These are phyloP conservation scores for Kluyveromyces sp. DNA, from an alignment of 1,139 yeast species.

Conservation along the genomic window DNA sequence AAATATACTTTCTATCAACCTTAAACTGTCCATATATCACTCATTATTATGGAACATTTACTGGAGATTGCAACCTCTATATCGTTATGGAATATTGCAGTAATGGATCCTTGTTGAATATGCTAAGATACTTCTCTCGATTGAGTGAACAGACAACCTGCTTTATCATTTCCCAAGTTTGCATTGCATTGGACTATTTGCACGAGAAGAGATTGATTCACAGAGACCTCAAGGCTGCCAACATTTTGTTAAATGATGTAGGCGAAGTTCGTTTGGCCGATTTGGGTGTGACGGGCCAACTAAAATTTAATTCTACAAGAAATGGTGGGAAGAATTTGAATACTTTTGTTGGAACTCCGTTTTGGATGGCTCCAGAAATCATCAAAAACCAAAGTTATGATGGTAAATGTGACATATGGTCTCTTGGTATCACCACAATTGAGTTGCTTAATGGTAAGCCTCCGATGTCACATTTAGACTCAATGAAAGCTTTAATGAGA, in stretches of 20 bases:
- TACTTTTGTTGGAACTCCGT: constrained; percentile 85
- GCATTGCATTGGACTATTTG: constrained; percentile 59
- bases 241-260: constrained; percentile 54
- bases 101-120: constrained; percentile 82
- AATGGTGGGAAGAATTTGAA: constrained; percentile 30
- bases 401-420: constrained; percentile 84
- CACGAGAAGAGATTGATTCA: constrained; percentile 73
- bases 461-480: constrained; percentile 61
- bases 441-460: constrained; percentile 70
- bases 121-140: constrained; percentile 40
- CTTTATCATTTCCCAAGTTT: constrained; percentile 50
- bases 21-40: constrained; percentile 61
- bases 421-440: constrained; percentile 73
- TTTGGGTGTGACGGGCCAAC: constrained; percentile 81
- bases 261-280: constrained; percentile 73
- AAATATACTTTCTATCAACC: constrained; percentile 63
- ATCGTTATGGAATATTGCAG: constrained; percentile 91
- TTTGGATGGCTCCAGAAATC: constrained; percentile 93
- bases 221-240: constrained; percentile 79
- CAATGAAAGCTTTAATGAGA: constrained; percentile 64
- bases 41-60: constrained; percentile 53
- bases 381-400: constrained; percentile 54
- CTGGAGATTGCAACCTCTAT: constrained; percentile 64
- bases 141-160: constrained; percentile 54
- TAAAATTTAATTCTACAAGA: constrained; percentile 51